Conservation (phyloP, 2,329 filamentous ascomycete species). For the Acephala macrosclerotiorum region DNA sequence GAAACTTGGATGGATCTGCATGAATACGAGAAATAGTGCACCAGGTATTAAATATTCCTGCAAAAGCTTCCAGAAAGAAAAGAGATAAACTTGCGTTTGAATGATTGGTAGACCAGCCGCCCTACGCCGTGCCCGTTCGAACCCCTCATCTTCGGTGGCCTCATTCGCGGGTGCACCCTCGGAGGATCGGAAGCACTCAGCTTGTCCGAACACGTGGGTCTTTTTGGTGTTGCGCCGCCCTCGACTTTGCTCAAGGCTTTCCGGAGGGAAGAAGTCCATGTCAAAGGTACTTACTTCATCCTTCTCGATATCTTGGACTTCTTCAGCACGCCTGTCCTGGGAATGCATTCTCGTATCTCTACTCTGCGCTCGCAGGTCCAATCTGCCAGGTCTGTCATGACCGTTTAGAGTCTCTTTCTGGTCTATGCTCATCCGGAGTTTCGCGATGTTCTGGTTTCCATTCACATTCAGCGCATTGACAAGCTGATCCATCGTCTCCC, state of each 20-base stretch:
- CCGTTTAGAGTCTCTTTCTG: slow-evolving; percentile 33
- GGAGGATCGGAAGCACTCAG: slow-evolving; percentile 43
- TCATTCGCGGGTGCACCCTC: slow-evolving; percentile 32
- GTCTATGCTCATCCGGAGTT: slow-evolving; percentile 68
- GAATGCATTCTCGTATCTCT: slow-evolving; percentile 41
- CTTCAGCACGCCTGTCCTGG: slow-evolving; percentile 48
- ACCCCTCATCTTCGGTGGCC: slow-evolving; percentile 38
- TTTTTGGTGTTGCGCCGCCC: slow-evolving; percentile 35
- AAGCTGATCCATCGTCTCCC: slow-evolving; percentile 64
- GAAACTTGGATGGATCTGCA: slow-evolving; percentile 35
- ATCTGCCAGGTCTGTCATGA: slow-evolving; percentile 21
- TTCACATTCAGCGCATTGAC: slow-evolving; percentile 74
- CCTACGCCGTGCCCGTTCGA: slow-evolving; percentile 43
- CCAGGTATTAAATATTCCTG: slow-evolving; percentile 4
- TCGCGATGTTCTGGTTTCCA: slow-evolving; percentile 81
- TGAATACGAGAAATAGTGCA: slow-evolving; percentile 47
- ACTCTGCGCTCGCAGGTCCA: slow-evolving; percentile 22
- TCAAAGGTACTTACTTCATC: slow-evolving; percentile 45
- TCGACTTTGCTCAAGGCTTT: slow-evolving; percentile 39
- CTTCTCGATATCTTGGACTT: slow-evolving; percentile 36
- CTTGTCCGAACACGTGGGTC: slow-evolving; percentile 48
- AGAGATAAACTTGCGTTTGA: slow-evolving; percentile 40
- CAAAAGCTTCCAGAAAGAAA: slow-evolving; percentile 14
- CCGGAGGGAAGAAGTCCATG: slow-evolving; percentile 45
- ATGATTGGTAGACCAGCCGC: slow-evolving; percentile 43